Evolutionary conservation across 2,329 filamentous ascomycete genomes (phyloP).

Genomic region (Colletotrichum shisoi): DNA sequence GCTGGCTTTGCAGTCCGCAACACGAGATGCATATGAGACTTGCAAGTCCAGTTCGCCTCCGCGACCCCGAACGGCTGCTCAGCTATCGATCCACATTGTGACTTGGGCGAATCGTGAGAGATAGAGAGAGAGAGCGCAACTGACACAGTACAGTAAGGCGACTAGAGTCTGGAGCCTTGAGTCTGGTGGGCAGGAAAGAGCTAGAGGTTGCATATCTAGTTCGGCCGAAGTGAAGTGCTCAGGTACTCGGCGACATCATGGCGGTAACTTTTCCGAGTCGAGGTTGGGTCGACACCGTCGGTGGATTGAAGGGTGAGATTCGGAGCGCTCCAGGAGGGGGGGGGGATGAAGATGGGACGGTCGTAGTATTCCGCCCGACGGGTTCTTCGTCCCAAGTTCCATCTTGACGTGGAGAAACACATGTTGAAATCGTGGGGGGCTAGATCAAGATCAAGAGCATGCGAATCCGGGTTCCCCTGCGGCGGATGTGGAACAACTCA

Average conservation of each 20-base stretch:
- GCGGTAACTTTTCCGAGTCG: constrained; percentile 15
- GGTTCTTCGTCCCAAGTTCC: constrained; percentile 21
- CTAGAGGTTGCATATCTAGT: constrained; percentile 21
- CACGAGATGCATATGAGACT: constrained; percentile 8
- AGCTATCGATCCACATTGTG: background rate
- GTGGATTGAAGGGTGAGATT: constrained; percentile 14
- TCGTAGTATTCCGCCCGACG: constrained; percentile 8
- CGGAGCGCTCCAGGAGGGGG: background rate
- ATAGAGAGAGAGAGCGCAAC: background rate
- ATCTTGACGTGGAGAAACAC: constrained; percentile 12
- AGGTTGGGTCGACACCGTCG: background rate
- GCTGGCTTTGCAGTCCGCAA: constrained; percentile 24
- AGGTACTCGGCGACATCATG: constrained; percentile 26
- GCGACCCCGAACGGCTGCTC: background rate
- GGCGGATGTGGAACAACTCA: constrained; percentile 14
- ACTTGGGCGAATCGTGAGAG: background rate
- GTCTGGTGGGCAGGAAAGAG: constrained; percentile 1
- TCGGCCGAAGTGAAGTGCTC: constrained; percentile 33
- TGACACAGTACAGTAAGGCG: too few relatives aligned
- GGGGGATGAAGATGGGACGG: constrained; percentile 12
- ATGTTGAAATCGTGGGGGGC: background rate
- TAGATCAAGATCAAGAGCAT: constrained; percentile 10
- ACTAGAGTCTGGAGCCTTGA: too few relatives aligned
- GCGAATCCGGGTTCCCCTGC: constrained; percentile 1
- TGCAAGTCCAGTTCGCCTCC: constrained; percentile 10